These are phyloP conservation scores for Rosellinia necatrix DNA, from an alignment of 2,329 filamentous ascomycete genomes.

Conservation along the genomic window DNA sequence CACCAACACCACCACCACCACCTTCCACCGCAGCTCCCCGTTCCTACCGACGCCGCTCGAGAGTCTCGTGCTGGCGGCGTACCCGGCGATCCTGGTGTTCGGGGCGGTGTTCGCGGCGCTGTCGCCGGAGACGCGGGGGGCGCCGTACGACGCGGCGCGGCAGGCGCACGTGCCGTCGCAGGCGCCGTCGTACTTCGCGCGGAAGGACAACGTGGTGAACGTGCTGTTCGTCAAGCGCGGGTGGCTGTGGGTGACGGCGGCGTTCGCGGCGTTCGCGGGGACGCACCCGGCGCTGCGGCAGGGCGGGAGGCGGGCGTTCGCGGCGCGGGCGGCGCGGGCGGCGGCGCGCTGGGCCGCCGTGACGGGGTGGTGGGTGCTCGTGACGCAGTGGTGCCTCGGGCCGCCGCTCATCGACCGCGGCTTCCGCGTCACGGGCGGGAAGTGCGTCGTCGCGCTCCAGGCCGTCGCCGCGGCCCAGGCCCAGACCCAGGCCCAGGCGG, in stretches of 20 bases:
- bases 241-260: conserved; percentile 86
- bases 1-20: background rate
- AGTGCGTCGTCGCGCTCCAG: conserved; percentile 67
- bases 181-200: conserved; percentile 86
- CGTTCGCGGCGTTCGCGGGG: conserved; percentile 71
- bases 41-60: conserved; percentile 74
- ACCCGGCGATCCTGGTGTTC: conserved; percentile 77
- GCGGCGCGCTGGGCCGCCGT: conserved; percentile 70
- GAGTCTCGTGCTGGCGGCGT: conserved; percentile 66
- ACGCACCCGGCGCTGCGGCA: conserved; percentile 62
- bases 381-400: conserved; percentile 98
- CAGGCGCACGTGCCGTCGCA: conserved; percentile 64
- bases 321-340: conserved; percentile 56
- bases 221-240: conserved; percentile 91
- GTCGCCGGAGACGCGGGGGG: conserved; percentile 70
- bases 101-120: conserved; percentile 81
- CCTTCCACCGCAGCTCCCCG: conserved; percentile 60
- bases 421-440: conserved; percentile 86
- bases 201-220: conserved; percentile 93
- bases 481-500: no score
- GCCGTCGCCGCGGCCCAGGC: conserved; percentile 52
- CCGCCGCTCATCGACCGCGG: conserved; percentile 86
- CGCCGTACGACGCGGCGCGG: conserved; percentile 63
- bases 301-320: background rate
- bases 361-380: conserved; percentile 79